A percentile compares a stretch with the other conserved stretches of the same genome.
Conservation (phyloP, 306 rosid genomes). For the Cicer yamashitae region DNA sequence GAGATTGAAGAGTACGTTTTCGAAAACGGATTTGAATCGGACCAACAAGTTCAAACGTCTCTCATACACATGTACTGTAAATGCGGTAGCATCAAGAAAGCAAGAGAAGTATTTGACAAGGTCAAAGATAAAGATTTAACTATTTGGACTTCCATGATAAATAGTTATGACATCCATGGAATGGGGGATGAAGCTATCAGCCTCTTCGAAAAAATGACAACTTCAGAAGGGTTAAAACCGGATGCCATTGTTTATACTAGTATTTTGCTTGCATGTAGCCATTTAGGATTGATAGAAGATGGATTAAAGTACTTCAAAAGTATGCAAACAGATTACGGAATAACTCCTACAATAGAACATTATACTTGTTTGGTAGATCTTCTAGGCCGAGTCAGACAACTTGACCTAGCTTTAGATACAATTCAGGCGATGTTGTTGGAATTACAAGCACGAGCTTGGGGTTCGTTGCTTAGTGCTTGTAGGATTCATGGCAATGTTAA, state of each 20-base stretch:
- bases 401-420: constrained; percentile 62
- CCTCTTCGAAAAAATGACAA: constrained; percentile 63
- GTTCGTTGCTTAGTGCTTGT: constrained; percentile 73
- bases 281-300: constrained; percentile 73
- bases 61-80: constrained; percentile 74
- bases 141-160: constrained; percentile 71
- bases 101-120: constrained; percentile 57
- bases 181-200: constrained; percentile 63
- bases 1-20: constrained; percentile 69
- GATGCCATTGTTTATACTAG: constrained; percentile 69
- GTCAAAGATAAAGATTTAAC: constrained; percentile 64
- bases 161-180: constrained; percentile 70
- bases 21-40: constrained; percentile 53
- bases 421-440: constrained; percentile 60
- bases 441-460: constrained; percentile 63
- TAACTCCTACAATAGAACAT: constrained; percentile 67
- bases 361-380: constrained; percentile 74
- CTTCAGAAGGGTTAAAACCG: constrained; percentile 48
- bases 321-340: constrained; percentile 63
- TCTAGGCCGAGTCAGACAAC: constrained; percentile 64
- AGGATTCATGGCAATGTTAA: constrained; percentile 57
- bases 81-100: constrained; percentile 61
- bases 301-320: constrained; percentile 60
- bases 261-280: constrained; percentile 70
- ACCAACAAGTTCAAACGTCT: constrained; percentile 64